Percentiles rank a stretch among this genome's conserved stretches.
Conservation (phyloP, 2,329 filamentous ascomycete genomes). For the Epichloe elymi region DNA sequence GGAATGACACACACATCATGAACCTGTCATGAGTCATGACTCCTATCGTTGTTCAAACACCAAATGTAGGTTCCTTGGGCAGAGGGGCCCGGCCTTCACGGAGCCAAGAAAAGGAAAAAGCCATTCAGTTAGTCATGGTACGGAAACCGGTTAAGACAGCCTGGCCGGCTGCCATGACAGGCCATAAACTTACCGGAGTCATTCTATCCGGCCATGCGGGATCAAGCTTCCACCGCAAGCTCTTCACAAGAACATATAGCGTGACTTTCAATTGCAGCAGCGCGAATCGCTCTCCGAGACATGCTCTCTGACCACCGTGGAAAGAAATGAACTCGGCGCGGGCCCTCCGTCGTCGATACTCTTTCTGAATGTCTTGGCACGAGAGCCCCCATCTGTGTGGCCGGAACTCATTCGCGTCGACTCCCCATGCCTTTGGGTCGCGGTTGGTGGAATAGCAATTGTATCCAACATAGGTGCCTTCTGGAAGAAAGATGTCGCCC, state of each 20-base stretch:
- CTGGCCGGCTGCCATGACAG: neutral
- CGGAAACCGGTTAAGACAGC: neutral
- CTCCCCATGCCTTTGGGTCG: constrained; percentile 18
- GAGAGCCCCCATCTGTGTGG: constrained; percentile 25
- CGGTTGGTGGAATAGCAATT: constrained; percentile 27
- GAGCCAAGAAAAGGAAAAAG: neutral
- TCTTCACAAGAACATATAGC: constrained; percentile 17
- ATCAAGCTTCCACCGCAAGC: constrained; percentile 18
- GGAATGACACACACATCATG: neutral
- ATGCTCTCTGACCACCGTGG: constrained; percentile 26
- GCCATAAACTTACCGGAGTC: constrained; percentile 18
- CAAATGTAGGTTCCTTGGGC: constrained; percentile 5
- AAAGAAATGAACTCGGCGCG: constrained; percentile 28
- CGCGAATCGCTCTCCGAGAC: constrained; percentile 27
- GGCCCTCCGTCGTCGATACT: constrained; percentile 21
- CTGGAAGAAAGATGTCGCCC: constrained; percentile 19
- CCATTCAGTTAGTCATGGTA: neutral
- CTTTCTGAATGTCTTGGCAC: constrained; percentile 20
- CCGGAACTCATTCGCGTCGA: constrained; percentile 22
- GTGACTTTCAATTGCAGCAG: constrained; percentile 23
- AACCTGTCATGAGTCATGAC: neutral
- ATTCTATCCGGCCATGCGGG: constrained; percentile 18
- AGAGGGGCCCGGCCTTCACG: constrained; percentile 7
- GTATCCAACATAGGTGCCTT: constrained; percentile 26
- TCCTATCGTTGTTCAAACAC: neutral